phyloP scores from a whole-genome alignment of 192 early-diverging fungal genomes.

The Linnemannia zychae region DNA sequence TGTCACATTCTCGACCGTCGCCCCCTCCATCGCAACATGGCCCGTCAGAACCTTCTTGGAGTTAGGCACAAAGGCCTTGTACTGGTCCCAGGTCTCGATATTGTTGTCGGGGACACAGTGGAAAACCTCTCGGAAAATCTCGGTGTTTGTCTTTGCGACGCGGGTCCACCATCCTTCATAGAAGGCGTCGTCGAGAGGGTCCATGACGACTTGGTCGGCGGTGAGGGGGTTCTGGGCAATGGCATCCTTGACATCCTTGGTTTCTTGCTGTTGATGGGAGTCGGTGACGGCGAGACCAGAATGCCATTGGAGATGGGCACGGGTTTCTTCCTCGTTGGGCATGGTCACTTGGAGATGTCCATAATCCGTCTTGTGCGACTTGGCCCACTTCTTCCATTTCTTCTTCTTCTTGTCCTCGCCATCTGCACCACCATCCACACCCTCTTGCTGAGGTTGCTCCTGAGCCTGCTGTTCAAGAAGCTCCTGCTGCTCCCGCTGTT shows the following conservation, averaged over 20 bases:
- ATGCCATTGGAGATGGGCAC: constrained; percentile 43
- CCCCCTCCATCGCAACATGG: constrained; percentile 62
- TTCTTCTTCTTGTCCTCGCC: constrained; percentile 1
- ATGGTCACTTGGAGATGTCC: constrained; percentile 33
- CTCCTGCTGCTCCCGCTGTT: constrained; percentile 18
- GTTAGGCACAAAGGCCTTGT: constrained; percentile 64
- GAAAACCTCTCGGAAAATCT: constrained; percentile 84
- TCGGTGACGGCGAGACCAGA: not conserved
- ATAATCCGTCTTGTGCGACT: not conserved
- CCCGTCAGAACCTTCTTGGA: constrained; percentile 59
- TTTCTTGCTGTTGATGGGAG: not conserved
- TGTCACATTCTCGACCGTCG: constrained; percentile 59
- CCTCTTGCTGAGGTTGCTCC: not conserved
- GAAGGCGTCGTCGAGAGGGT: constrained; percentile 79
- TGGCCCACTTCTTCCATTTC: not conserved
- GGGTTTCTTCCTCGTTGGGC: constrained; percentile 43
- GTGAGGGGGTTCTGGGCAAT: constrained; percentile 45
- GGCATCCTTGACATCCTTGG: constrained; percentile 40
- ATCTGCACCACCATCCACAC: not conserved
- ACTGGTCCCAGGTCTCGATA: constrained; percentile 65
- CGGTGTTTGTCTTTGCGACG: constrained; percentile 77
- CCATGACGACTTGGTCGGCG: constrained; percentile 64
- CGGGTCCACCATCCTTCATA: constrained; percentile 70
- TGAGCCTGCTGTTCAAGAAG: not conserved
- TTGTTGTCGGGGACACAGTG: constrained; percentile 88